A percentile compares a stretch with the other conserved stretches of the same genome.
Conservation (phyloP, 2,329 filamentous ascomycete genomes). For the Colletotrichum coccodes region DNA sequence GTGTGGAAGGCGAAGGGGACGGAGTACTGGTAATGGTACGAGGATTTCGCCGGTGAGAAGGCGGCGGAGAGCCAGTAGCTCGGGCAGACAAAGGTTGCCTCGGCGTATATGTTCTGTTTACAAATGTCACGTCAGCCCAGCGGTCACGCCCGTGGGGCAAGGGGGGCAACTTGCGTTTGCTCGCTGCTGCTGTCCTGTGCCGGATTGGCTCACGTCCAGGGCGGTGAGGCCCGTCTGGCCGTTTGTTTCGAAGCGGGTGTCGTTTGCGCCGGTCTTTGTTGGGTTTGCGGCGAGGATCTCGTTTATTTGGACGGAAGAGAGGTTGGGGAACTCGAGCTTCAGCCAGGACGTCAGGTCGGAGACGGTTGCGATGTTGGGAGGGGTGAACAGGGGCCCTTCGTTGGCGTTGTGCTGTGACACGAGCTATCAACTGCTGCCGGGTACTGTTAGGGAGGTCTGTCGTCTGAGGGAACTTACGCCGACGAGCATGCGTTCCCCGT, state of each 20-base stretch:
- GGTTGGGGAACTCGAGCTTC: constrained; percentile 35
- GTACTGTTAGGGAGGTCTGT: no score
- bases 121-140: constrained; percentile 16
- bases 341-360: constrained; percentile 52
- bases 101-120: constrained; percentile 63
- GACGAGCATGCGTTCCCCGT: constrained; percentile 36
- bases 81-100: constrained; percentile 65
- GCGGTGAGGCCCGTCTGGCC: constrained; percentile 2
- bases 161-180: not conserved
- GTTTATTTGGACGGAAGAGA: constrained; percentile 38
- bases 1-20: constrained; percentile 52
- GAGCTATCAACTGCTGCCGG: accelerated
- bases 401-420: constrained; percentile 53
- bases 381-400: constrained; percentile 58
- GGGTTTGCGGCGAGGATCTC: constrained; percentile 48
- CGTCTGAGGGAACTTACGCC: constrained; percentile 5
- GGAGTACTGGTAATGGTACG: constrained; percentile 61
- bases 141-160: accelerated
- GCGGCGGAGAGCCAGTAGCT: constrained; percentile 65
- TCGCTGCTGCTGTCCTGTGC: constrained; percentile 62
- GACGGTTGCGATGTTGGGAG: constrained; percentile 53
- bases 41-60: constrained; percentile 40
- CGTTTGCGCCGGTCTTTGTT: constrained; percentile 37
- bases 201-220: constrained; percentile 55
- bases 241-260: constrained; percentile 31